Base-by-base conservation (phyloP, 116 monocot species). In the Phalaenopsis hybrid region DNA sequence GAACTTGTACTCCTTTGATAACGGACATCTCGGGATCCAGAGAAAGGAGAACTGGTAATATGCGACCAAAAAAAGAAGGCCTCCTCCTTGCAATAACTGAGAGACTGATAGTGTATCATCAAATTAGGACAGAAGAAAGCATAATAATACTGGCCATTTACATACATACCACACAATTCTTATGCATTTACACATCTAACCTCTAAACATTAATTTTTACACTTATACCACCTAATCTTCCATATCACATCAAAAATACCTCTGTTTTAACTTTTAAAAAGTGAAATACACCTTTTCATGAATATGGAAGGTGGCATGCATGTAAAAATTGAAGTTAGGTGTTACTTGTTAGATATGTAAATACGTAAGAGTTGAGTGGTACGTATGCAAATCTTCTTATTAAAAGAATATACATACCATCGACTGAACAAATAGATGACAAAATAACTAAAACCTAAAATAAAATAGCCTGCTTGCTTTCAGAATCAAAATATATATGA, bases 11-110 rank as follows among this genome's bases (percentile, higher is more conserved):
- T 75, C 87, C 91, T 92, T 88, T 94, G 34, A 94, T 84, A 75
- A 94, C 82, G 79, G 91, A 85, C 77, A 83, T 91, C 82, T 88
- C 81, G 20, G 97, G 93, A 87, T 94, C 93, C 84, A 94, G 87
- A 67, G 45, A 76, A 77, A 97, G 93, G 75, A 97, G 84, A 85
- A 94, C 94, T 68, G 97, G 91, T 78, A 97, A 84, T 82, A 97
- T 93, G 48, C 91, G 94, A 17, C 97, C 97, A 88, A 94, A 97
- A 83, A 90, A 97, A 43, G 93, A 88, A 86, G 97, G 94, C 79
- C 97, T 97, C 90, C 86, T 91, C 82, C 81, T 85, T 49, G 97
- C 97, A 76, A 97, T 89, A 78, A 86, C 85, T 87, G 97, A 97
- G 70, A 97, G 82, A 86, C 97, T 97, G 90, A 63, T 69, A 34